Evolutionary conservation across 2,329 filamentous ascomycete genomes (phyloP), one percentile per base, ranked within the genome.

Genomic region (Trichoderma atroviride): DNA sequence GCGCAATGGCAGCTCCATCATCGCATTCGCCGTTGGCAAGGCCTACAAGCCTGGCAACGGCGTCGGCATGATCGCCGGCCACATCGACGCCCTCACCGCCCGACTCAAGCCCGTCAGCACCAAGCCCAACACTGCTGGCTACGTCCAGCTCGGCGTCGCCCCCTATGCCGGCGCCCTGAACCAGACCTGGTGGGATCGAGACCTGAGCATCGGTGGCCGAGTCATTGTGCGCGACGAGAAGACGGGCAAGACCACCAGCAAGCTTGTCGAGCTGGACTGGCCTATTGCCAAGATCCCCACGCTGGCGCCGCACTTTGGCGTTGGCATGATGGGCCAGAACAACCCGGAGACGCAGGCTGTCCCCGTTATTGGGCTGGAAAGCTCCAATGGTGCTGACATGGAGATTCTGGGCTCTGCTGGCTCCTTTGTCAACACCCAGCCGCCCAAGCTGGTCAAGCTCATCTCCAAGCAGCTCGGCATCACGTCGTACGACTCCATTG

Each of bases 181-280:
- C 78, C 85, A 86, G 72, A 98, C 96, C 0, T 98, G 96, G 96
- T 98, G 94, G 95, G 96, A 98, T 79, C 89, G 96, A 47, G 96
- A 99, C 79, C 86, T 99, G 63, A 91, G 92, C 73, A 92, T 98
- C 74, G 96, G 94, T 72, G 96, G 96, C 50, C 87, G 94, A 56
- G 95, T 98, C 4, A 85, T 98, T 60, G 90, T 98, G 57, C 92
- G 90, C 72, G 90, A 97, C 74, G 78, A 85, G 5, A 81, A 84
- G 59, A 87, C 88, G 2, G 91, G 91, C 73, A 96, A 95, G 85
- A 93, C 96, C 43, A 85, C 87, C 27, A 89, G 88, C 35, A 92
- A 90, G 82, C 85, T 98, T 57, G 94, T 97, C 71, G 97, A 97
- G 83, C 85, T 98, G 62, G 92, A 91, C 78, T 97, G 94, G 93